A percentile compares a stretch with the other conserved stretches of the same genome.
Conservation (phyloP, 192 early-diverging fungal species). For the Irineochytrium annulatum region DNA sequence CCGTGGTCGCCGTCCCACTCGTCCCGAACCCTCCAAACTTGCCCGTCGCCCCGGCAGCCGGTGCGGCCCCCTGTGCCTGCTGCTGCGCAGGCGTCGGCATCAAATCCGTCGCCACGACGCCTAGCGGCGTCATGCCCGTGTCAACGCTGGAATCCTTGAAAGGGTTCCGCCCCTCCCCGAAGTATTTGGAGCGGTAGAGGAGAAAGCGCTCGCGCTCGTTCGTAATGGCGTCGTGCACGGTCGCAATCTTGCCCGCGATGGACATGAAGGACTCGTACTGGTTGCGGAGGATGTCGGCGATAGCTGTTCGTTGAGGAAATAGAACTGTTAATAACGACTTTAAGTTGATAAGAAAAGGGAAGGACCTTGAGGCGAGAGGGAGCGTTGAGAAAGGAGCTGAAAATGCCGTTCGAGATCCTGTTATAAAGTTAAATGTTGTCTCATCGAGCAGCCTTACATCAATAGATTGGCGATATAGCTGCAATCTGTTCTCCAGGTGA, state of each 20-base stretch:
- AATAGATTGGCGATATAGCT: slow-evolving; percentile 35
- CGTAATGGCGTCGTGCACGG: slow-evolving; percentile 20
- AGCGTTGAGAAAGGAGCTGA: slow-evolving; percentile 6
- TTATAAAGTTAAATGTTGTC: neutral
- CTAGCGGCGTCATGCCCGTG: too few relatives aligned
- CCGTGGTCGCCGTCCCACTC: too few relatives aligned
- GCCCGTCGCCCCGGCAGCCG: too few relatives aligned
- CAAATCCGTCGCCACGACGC: too few relatives aligned
- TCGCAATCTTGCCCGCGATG: slow-evolving; percentile 26
- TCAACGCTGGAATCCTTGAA: too few relatives aligned
- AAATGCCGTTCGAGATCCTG: slow-evolving; percentile 23
- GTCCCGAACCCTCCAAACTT: too few relatives aligned
- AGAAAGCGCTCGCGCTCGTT: slow-evolving; percentile 23
- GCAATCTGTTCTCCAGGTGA: slow-evolving; percentile 30
- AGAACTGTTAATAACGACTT: neutral
- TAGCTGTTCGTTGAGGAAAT: slow-evolving; percentile 10
- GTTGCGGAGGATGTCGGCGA: slow-evolving; percentile 23
- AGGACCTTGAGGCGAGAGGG: slow-evolving; percentile 17
- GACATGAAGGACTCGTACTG: slow-evolving; percentile 32
- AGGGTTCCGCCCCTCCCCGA: slow-evolving; percentile 18
- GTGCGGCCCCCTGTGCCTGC: too few relatives aligned
- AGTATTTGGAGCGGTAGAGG: slow-evolving; percentile 21
- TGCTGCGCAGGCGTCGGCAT: too few relatives aligned
- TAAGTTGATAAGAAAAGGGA: neutral
- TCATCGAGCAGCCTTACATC: slow-evolving; percentile 19